Percentiles rank a stretch among this genome's conserved stretches.
These are phyloP conservation scores for Curvularia eragrostidis DNA, from an alignment of 2,329 filamentous ascomycete species.

Conservation along the genomic window DNA sequence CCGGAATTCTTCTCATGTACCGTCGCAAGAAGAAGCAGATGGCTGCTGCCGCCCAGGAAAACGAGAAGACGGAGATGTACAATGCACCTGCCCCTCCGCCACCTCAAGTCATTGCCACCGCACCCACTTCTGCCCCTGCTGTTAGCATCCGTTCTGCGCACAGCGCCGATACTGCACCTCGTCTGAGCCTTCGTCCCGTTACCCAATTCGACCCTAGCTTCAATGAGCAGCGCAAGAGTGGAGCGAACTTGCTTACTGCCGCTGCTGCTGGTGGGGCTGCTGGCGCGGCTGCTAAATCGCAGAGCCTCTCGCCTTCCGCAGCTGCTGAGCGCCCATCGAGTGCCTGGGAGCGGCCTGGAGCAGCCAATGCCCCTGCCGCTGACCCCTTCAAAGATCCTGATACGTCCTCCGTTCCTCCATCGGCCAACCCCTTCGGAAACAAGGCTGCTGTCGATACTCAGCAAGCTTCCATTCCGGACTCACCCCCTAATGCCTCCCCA, in stretches of 20 bases:
- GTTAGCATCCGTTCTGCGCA: constrained; percentile 53
- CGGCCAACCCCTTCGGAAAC: constrained; percentile 63
- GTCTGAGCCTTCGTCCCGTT: constrained; percentile 81
- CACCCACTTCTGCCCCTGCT: constrained; percentile 11
- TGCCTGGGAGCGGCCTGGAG: constrained; percentile 51
- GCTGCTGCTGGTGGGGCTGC: constrained; percentile 38
- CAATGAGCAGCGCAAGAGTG: constrained; percentile 52
- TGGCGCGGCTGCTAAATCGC: constrained; percentile 30
- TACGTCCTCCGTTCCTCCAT: constrained; percentile 48
- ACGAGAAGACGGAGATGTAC: constrained; percentile 52
- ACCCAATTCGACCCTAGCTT: constrained; percentile 81
- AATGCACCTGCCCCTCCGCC: constrained; percentile 39
- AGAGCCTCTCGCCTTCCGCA: constrained; percentile 28
- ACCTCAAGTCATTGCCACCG: constrained; percentile 26
- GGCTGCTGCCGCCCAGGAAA: constrained; percentile 40
- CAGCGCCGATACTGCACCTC: constrained; percentile 69
- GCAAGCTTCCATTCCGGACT: constrained; percentile 35
- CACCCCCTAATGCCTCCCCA: constrained; percentile 30
- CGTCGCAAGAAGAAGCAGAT: constrained; percentile 72
- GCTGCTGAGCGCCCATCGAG: constrained; percentile 33
- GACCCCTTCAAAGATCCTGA: constrained; percentile 72
- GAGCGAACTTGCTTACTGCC: constrained; percentile 45
- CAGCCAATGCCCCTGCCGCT: constrained; percentile 53
- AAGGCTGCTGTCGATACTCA: constrained; percentile 48
- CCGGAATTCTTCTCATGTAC: constrained; percentile 75